phyloP scores from a whole-genome alignment of 2,329 filamentous ascomycete species.

The Rhinocladiella similis region DNA sequence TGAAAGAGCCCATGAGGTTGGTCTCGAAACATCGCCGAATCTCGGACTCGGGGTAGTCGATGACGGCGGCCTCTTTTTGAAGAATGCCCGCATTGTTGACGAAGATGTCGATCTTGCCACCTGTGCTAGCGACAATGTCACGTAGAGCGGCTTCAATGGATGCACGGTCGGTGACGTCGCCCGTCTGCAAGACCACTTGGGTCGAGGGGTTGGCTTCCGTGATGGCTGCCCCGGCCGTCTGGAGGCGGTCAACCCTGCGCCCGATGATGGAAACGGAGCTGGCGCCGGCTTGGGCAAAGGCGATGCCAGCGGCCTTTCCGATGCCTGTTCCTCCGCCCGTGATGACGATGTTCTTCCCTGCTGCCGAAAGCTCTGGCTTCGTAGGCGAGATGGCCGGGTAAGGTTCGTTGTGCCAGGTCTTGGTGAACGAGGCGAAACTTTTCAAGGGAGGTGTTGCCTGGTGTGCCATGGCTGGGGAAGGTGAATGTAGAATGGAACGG shows the following conservation, averaged over 20 bases:
- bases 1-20: constrained; percentile 2
- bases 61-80: not conserved
- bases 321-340: constrained; percentile 32
- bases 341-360: constrained; percentile 31
- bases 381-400: constrained; percentile 36
- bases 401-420: constrained; percentile 32
- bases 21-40: constrained; percentile 1
- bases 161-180: constrained; percentile 1
- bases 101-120: constrained; percentile 7
- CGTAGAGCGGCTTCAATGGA: not conserved
- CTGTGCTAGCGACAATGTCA: constrained; percentile 1
- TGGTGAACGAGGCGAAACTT: constrained; percentile 23
- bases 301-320: constrained; percentile 30
- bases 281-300: constrained; percentile 33
- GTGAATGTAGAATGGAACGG: too few relatives aligned
- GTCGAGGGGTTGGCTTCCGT: not conserved
- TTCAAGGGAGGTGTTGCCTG: constrained; percentile 5
- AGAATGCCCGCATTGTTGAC: constrained; percentile 9
- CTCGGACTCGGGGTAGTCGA: not conserved
- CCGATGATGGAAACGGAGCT: constrained; percentile 2
- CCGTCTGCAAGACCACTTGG: not conserved
- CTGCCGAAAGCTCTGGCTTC: constrained; percentile 29
- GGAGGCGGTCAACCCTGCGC: constrained; percentile 3
- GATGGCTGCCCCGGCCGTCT: not conserved
- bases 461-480: constrained; percentile 3